Evolutionary conservation across 1,139 yeast genomes (phyloP), one percentile per base, ranked within the genome.

Genomic region (Zygosaccharomyces pseudobailii): DNA sequence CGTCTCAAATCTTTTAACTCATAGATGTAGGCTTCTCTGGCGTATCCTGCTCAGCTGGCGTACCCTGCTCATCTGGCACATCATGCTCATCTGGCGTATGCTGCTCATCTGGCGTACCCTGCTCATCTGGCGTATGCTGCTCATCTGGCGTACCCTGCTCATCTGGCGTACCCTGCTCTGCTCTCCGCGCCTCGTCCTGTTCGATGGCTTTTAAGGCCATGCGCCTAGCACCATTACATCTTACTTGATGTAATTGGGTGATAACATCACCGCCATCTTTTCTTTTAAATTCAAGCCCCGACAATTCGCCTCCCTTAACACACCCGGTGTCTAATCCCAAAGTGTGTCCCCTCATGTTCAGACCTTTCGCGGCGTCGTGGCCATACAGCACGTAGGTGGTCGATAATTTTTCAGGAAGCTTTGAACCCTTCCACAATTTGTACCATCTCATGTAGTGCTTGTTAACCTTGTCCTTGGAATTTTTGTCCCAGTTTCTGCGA

Each of bases 261-360:
- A 23, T 17, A 10, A 27, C 13, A 4, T 28, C 24, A 20, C 41
- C 34, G 2, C 41, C 25, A 5, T 19, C 23, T 3, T 9, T 21
- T 17, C 34, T 19, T 7, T n/a, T 38, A 10, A 38, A 27, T 20
- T 45, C 43, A 19, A 82, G 69, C 0, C 94, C 95, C 35, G 84
- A 76, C 49, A 90, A 72, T 47, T 74, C 65, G 8, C 80, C 84
- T 3, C 96, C 97, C 51, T 78, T 76, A 53, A 81, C 86, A 68
- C 97, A 90, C 1, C 87, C 87, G 8, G 87, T 72, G 62, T 90
- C 97, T 36, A 90, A 69, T 0, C 97, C 97, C 57, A 77, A 80
- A 3, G 95, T 74, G 65, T 72, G 87, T 51, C 77, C 75, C 54
- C 78, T 76, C 43, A 84, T 55, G 48, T 78, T 80, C 41, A 90